Evolutionary conservation across 2,329 filamentous ascomycete species (phyloP), one percentile per base, ranked within the genome.

Genomic region (Colletotrichum gigasporum): DNA sequence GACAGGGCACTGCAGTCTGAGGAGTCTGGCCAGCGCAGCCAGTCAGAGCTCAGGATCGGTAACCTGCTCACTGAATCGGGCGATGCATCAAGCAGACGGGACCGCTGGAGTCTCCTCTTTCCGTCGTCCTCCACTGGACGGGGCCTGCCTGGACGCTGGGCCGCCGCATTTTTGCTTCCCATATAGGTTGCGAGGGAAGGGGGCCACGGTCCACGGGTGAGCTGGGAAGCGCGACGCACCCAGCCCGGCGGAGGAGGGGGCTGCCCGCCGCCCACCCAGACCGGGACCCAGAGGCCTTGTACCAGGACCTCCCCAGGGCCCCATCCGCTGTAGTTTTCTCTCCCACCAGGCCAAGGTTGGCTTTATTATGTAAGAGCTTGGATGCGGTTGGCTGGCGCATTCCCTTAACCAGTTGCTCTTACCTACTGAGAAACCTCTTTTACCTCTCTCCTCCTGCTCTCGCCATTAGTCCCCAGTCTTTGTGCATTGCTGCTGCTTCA

Each of bases 341-440:
- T 51, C 20, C 37, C 37, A 14, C 22, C 22, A 5, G n/a, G 18
- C 44, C 61, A 60, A 64, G 34, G 56, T 55, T 65, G 62, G 50
- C 47, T 30, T 53, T 50, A 62, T 65, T 65, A 65, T 65, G 62
- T 65, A 65, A 65, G 62, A 65, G 64, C 16, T 61, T 67, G 55
- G 26, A n/a, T 45, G 48, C 55, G 47, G 64, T 67, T 67, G 64
- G 64, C 64, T 61, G 37, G 55, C 20, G 2, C 41, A 32, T 44
- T 48, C 57, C 45, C 16, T 62, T 50, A 44, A 28, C 45, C 42
- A 54, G 56, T 65, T 65, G 50, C 44, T 61, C 56, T 65, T 62
- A 64, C 61, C 55, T 52, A 57, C 39, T 39, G 45, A 10, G 55
- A 63, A 63, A 58, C 52, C 26, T 14, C 50, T 22, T 37, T 30